These are phyloP conservation scores for Pseudogymnoascus sp. DNA, from an alignment of 2,329 filamentous ascomycete species.

Conservation along the genomic window DNA sequence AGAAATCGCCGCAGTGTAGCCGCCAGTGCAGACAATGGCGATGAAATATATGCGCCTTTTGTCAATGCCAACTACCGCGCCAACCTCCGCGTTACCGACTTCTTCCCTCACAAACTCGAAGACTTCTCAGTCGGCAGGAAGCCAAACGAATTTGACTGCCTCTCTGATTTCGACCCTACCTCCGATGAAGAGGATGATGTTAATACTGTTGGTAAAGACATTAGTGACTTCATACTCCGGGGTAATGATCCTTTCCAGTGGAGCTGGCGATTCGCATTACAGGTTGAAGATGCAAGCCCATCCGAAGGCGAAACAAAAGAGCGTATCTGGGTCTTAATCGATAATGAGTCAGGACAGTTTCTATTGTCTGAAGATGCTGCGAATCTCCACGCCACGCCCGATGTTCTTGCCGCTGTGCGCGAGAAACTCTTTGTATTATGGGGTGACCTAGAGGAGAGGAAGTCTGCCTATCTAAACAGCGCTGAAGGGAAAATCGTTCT, in stretches of 20 bases:
- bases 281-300: constrained; percentile 61
- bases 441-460: constrained; percentile 75
- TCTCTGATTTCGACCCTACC: constrained; percentile 39
- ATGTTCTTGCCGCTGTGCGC: constrained; percentile 46
- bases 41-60: constrained; percentile 53
- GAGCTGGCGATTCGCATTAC: constrained; percentile 71
- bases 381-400: constrained; percentile 48
- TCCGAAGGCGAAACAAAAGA: constrained; percentile 30
- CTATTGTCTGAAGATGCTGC: constrained; percentile 45
- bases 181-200: constrained; percentile 25
- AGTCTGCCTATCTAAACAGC: constrained; percentile 32
- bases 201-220: constrained; percentile 27
- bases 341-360: constrained; percentile 48
- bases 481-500: constrained; percentile 16
- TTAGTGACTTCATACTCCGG: constrained; percentile 19
- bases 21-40: constrained; percentile 25
- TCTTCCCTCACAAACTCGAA: constrained; percentile 59
- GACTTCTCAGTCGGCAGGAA: constrained; percentile 57
- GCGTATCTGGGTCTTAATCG: constrained; percentile 61
- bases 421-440: constrained; percentile 73
- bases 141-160: constrained; percentile 39
- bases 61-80: constrained; percentile 64
- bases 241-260: constrained; percentile 11
- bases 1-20: constrained; percentile 5
- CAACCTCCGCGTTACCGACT: constrained; percentile 74